These are phyloP conservation scores for Powellomyces hirtus DNA, from an alignment of 192 early-diverging fungal species.

Conservation along the genomic window DNA sequence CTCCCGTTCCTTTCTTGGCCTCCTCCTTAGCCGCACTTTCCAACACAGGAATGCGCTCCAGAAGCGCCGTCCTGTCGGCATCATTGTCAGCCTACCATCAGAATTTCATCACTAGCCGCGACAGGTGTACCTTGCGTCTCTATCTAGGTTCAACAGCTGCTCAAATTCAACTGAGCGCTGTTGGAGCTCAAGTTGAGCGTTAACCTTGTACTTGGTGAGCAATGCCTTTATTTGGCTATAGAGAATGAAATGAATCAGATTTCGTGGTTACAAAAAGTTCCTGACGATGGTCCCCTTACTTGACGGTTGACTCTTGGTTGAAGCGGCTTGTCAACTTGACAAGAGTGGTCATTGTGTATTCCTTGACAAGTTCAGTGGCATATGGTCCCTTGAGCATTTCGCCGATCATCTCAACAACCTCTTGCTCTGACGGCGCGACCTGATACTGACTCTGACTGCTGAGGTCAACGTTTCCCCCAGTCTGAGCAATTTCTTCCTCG, in stretches of 20 bases:
- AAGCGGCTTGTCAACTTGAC: constrained; percentile 89
- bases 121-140: constrained; percentile 58
- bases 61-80: constrained; percentile 31
- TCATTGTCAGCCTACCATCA: background rate
- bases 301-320: constrained; percentile 38
- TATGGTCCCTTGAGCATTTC: constrained; percentile 77
- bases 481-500: constrained; percentile 46
- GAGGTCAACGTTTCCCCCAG: constrained; percentile 19
- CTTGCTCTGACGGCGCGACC: constrained; percentile 57
- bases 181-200: constrained; percentile 90
- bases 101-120: constrained; percentile 51
- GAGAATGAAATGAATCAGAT: too few relatives aligned
- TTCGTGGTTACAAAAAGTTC: too few relatives aligned
- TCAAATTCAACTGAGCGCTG: constrained; percentile 90
- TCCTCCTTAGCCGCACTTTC: constrained; percentile 57
- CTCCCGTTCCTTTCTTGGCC: constrained; percentile 40
- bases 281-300: too few relatives aligned
- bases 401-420: constrained; percentile 73
- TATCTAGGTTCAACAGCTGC: constrained; percentile 65
- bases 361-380: constrained; percentile 73
- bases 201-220: constrained; percentile 60
- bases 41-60: constrained; percentile 92
- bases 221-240: constrained; percentile 54
- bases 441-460: constrained; percentile 21
- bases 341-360: constrained; percentile 82